phyloP scores from a whole-genome alignment of 495 filamentous ascomycete species.

The Lentithecium fluviatile region DNA sequence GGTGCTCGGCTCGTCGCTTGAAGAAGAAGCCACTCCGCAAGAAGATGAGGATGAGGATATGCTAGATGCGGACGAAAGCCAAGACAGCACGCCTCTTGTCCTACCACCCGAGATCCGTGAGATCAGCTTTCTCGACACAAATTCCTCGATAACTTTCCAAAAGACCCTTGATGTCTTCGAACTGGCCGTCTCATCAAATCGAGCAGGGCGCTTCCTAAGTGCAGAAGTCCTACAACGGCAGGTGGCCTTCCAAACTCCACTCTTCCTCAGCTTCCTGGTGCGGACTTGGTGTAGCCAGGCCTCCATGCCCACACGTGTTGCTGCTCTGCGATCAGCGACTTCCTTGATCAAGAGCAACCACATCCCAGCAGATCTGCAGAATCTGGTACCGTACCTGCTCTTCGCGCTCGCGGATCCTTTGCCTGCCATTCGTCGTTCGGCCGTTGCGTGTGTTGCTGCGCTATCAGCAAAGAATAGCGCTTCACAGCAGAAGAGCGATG shows the following conservation, averaged over 20 bases:
- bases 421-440: slow-evolving; percentile 69
- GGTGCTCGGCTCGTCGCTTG: not conserved
- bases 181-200: slow-evolving; percentile 19
- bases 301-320: slow-evolving; percentile 62
- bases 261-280: slow-evolving; percentile 75
- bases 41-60: slow-evolving; percentile 28
- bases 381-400: slow-evolving; percentile 67
- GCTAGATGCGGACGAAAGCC: slow-evolving; percentile 13
- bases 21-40: not conserved
- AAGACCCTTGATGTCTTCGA: slow-evolving; percentile 6
- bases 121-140: slow-evolving; percentile 13
- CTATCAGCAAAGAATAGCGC: slow-evolving; percentile 35
- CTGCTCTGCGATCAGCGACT: slow-evolving; percentile 63
- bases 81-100: not conserved
- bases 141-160: slow-evolving; percentile 8
- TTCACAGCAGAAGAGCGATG: not conserved
- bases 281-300: slow-evolving; percentile 70
- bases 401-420: slow-evolving; percentile 71
- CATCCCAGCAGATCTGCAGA: slow-evolving; percentile 45
- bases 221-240: slow-evolving; percentile 58
- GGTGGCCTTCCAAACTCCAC: slow-evolving; percentile 56
- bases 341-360: slow-evolving; percentile 47
- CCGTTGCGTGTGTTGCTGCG: slow-evolving; percentile 60
- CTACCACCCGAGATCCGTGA: slow-evolving; percentile 6
- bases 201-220: slow-evolving; percentile 57